Base-by-base conservation (phyloP, 805 yeast genomes). In the Sungouiozyma intestinalis region DNA sequence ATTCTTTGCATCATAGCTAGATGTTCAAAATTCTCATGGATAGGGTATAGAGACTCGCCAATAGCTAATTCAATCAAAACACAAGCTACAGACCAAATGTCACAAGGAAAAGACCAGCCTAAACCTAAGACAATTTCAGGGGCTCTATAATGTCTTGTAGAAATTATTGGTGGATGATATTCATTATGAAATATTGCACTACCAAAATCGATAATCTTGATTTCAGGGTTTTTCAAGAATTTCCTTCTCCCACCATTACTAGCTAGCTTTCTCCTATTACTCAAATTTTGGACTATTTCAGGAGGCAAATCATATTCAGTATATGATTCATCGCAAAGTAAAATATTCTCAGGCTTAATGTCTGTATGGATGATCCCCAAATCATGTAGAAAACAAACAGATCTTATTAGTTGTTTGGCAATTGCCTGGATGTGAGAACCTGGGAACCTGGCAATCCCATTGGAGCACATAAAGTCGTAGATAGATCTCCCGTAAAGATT, bases 61-160 rank as follows among this genome's bases (percentile, higher is more conserved):
- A 94, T 85, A 33, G 85, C 79, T 39, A 92, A 65, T 64, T 92
- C 99, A 8, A 86, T 88, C 31, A 92, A 65, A 14, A 92, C 85
- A 61, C 97, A 90, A 1, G 96, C 99, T 36, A 92, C 71, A 1
- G 95, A 85, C 99, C 99, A 92, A 66, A 90, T 68, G 60, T 92
- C 99, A 61, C 97, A 90, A 1, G 97, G 94, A 53, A 74, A 87
- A 6, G 95, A 83, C 97, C 98, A 92, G 16, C 97, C 96, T n/a
- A 76, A 72, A 1, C 96, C 96, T 24, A 92, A 65, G 1, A 90
- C 86, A 48, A 92, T 87, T 60, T 92, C 98, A 0, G 98, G 98
- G 0, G 98, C 98, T 41, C 98, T 69, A 62, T 92, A 92, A 62
- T 92, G 98, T 39, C 99, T 72, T 1, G 99, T 92, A 6, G 95